Base-by-base conservation (phyloP, 1,139 yeast species). In the Diutina mesorugosa region DNA sequence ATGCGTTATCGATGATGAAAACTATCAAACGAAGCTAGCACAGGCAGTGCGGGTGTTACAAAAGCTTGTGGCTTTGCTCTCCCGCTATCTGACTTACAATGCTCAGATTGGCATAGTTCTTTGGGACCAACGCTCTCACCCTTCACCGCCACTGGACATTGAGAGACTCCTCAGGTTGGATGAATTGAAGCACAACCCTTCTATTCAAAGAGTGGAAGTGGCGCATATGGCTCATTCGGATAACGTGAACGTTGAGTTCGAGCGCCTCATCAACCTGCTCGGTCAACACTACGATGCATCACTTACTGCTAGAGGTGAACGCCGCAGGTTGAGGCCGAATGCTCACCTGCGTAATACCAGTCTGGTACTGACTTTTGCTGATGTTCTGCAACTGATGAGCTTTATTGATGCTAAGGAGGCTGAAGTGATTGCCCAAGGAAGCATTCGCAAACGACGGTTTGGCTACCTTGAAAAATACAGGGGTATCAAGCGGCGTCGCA, bases 31-130 rank as follows among this genome's bases (percentile, higher is more conserved):
- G 1, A 78, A 75, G 56, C 64, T 80, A 38, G 59, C 60, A 8
- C 61, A 70, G 28, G 83, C 79, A 62, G 62, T 68, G 10, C 61
- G 61, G 7, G 73, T 77, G 14, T 64, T 80, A 54, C 61, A 60
- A 14, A 79, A 79, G 60, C 64, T 80, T 1, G 58, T 72, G 3
- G 69, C 71, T 6, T 68, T 78, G 57, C 61, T 73, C n/a, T 66
- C 66, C 6, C 68, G 67, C 50, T 77, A 66, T 60, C 70, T 77
- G 55, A 64, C 64, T 48, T 72, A 67, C 57, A 67, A 71, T 57
- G 67, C 74, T 1, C 76, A 72, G 53, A 65, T 79, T 2, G 61
- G 79, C 54, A 61, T 78, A 16, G 58, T 75, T 4, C 70, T 62
- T 59, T 77, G 80, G 80, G 77, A 45, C 46, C 26, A n/a, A 12